Evolutionary conservation across 2,329 filamentous ascomycete species (phyloP).

Genomic region (Sphaerostilbella broomeana): DNA sequence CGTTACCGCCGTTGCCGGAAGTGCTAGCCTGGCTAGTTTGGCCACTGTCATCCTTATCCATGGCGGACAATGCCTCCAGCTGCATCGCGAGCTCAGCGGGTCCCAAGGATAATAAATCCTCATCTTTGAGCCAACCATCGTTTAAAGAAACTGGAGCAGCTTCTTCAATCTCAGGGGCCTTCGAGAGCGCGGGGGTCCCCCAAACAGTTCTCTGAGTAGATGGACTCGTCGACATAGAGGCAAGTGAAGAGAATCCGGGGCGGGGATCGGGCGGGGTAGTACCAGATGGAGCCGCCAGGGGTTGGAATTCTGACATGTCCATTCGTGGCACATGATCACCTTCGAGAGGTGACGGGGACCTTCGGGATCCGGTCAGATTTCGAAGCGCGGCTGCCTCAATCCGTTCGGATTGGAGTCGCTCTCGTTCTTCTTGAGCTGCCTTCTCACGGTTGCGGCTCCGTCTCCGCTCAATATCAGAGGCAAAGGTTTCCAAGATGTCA

Average conservation of each 20-base stretch:
- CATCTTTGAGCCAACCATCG: conserved; percentile 82
- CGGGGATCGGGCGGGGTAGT: conserved; percentile 51
- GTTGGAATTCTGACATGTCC: conserved; percentile 58
- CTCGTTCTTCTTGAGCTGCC: conserved; percentile 77
- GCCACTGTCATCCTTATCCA: conserved; percentile 22
- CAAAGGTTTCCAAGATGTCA: conserved; percentile 68
- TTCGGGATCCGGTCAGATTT: conserved; percentile 36
- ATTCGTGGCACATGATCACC: conserved; percentile 34
- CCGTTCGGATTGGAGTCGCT: conserved; percentile 73
- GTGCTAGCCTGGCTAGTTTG: conserved; percentile 15
- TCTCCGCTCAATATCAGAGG: conserved; percentile 67
- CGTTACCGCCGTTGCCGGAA: conserved; percentile 14
- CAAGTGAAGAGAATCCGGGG: conserved; percentile 60
- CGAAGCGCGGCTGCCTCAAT: conserved; percentile 66
- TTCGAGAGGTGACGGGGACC: conserved; percentile 32
- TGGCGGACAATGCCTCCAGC: conserved; percentile 47
- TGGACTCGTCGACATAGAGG: conserved; percentile 76
- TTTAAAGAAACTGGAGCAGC: conserved; percentile 35
- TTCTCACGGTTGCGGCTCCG: conserved; percentile 77
- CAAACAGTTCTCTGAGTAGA: conserved; percentile 75
- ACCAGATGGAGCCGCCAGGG: conserved; percentile 45
- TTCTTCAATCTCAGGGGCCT: conserved; percentile 48
- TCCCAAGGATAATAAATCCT: conserved; percentile 55
- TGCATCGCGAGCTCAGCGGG: conserved; percentile 54
- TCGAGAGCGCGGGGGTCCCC: conserved; percentile 70